These are phyloP conservation scores for Xylaria flabelliformis DNA, from an alignment of 495 filamentous ascomycete genomes.

Conservation along the genomic window DNA sequence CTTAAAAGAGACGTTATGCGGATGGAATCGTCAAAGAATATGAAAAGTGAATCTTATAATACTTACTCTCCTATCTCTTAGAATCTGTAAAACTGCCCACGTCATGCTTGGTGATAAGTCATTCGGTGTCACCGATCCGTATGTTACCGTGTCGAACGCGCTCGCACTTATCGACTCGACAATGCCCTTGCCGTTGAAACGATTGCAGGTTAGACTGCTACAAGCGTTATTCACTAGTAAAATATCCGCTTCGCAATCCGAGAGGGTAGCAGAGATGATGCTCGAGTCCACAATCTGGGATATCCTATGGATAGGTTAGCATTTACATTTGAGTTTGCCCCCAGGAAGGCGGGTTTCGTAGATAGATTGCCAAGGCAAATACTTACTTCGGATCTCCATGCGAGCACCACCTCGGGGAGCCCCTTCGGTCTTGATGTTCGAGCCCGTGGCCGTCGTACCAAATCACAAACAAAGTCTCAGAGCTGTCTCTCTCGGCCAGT, in stretches of 20 bases:
- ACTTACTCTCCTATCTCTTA: background rate
- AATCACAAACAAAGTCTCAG: background rate
- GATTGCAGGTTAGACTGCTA: background rate
- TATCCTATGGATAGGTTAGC: background rate
- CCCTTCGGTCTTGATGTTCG: constrained; percentile 1
- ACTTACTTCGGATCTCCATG: background rate
- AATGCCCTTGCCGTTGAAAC: constrained; percentile 8
- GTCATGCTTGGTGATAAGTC: constrained; percentile 2
- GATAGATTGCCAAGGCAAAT: background rate
- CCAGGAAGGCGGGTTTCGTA: background rate
- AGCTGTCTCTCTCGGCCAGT: background rate
- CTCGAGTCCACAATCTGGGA: background rate
- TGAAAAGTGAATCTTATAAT: background rate
- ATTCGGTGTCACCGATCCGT: background rate
- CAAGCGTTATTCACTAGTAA: background rate
- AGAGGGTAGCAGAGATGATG: constrained; percentile 1
- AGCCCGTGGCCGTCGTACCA: constrained; percentile 8
- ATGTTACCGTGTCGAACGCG: background rate
- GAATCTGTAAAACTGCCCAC: background rate
- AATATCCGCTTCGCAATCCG: constrained; percentile 9
- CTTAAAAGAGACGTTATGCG: background rate
- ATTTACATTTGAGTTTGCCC: background rate
- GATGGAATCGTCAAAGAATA: background rate
- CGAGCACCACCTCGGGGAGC: background rate
- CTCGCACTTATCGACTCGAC: constrained; percentile 11